Base-by-base conservation (phyloP, 352 stramenopile species). In the Pythium rhizo-oryzae region DNA sequence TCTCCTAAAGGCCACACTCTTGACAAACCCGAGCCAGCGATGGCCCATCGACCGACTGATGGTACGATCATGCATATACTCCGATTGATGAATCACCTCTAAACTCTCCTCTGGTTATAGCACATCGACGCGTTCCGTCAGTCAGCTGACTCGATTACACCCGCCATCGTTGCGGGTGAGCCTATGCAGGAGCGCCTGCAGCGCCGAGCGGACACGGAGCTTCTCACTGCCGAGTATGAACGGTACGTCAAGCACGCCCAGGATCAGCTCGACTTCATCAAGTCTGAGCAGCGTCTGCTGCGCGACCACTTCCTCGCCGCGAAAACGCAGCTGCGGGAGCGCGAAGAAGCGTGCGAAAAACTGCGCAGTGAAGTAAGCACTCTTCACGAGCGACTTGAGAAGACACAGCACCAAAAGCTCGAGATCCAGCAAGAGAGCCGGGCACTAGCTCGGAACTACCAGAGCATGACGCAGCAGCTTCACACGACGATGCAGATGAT, bases 401-500 rank as follows among this genome's bases (percentile, higher is more conserved):
- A 55, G n/a, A 67, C 79, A 9, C 61, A 59, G 47, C 67, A 77
- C n/a, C 81, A 90, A 53, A 82, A 84, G 33, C 67, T 81, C 16
- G 85, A 90, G 50, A 78, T 80, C 16, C 81, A 85, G 39, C 79
- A 88, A 15, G 79, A 91, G 35, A 72, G 72, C 19, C 78, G 84
- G 11, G 65, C 87, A 12, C 70, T 90, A 19, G 80, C 82, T 1
- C 82, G 77, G 59, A 93, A 89, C 59, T 81, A 91, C 50, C 82
- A 90, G 62, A 81, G 72, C 23, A 88, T 93, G 80, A 89, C 81
- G 1, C 74, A 79, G 18, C 85, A 93, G 58, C 74, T 93, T 0
- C 82, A 93, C 61, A 91, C 80, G 25, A 89, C 81, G 1, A 82
- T 89, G 65, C 80, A 93, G 35, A 89, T 91, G 77, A 68, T 93